These are phyloP conservation scores for Royoungia palumana DNA, from an alignment of 768 basidiomycete species.

Conservation along the genomic window DNA sequence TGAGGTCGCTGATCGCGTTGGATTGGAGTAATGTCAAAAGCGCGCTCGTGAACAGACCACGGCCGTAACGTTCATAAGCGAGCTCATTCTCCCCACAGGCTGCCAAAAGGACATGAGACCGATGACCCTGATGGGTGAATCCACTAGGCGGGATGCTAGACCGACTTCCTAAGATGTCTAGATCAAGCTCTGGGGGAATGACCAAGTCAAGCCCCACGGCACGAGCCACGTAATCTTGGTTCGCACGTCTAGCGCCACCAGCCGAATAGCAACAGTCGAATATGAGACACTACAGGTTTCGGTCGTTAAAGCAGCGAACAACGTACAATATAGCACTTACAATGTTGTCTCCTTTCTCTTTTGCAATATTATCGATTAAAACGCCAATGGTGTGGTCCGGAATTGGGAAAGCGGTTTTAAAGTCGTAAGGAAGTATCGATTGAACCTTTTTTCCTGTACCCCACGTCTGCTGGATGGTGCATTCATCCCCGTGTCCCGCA, in stretches of 20 bases:
- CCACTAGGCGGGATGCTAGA: constrained; percentile 11
- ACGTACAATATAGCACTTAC: constrained; percentile 22
- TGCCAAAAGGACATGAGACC: constrained; percentile 41
- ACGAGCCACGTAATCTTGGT: constrained; percentile 5
- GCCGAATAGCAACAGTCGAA: constrained; percentile 47
- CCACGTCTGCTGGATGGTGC: constrained; percentile 28
- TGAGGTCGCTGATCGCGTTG: constrained; percentile 10
- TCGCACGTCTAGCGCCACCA: constrained; percentile 29
- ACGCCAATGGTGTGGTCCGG: constrained; percentile 42
- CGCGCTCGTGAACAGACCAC: constrained; percentile 25
- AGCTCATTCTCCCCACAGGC: constrained; percentile 38
- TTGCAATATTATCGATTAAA: constrained; percentile 37
- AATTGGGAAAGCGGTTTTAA: constrained; percentile 33
- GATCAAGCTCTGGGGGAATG: constrained; percentile 23
- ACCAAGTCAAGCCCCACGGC: background rate
- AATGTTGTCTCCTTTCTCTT: constrained; percentile 42
- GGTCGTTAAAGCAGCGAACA: background rate
- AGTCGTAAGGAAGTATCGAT: constrained; percentile 34
- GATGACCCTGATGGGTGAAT: constrained; percentile 27
- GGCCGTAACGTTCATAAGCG: constrained; percentile 26
- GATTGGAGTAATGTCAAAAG: constrained; percentile 15
- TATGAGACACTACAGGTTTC: constrained; percentile 37
- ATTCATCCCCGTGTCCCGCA: constrained; percentile 42
- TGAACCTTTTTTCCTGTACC: constrained; percentile 23
- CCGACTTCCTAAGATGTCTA: constrained; percentile 18